phyloP scores from a whole-genome alignment of 371 early-diverging fungal genomes.

The Mortierella sp. region DNA sequence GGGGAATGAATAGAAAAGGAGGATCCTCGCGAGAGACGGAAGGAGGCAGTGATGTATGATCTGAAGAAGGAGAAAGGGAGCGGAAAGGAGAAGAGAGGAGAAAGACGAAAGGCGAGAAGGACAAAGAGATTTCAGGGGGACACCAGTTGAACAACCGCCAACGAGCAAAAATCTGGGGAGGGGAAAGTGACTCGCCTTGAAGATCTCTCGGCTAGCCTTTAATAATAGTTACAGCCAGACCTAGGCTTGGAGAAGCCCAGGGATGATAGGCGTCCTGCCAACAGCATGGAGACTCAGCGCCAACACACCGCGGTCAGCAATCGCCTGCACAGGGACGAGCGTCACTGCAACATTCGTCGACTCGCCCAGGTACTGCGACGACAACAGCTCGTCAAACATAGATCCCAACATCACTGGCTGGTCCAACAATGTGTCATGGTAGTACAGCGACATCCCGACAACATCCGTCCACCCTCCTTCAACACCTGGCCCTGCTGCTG shows the following conservation, averaged over 20 bases:
- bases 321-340: constrained; percentile 47
- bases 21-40: background rate
- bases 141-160: background rate
- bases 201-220: background rate
- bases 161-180: background rate
- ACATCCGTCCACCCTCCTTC: constrained; percentile 39
- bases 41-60: background rate
- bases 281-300: constrained; percentile 47
- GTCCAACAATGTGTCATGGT: constrained; percentile 23
- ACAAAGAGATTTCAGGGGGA: background rate
- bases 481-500: constrained; percentile 37
- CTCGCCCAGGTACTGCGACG: constrained; percentile 2
- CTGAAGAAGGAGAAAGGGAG: background rate
- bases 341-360: constrained; percentile 36
- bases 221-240: background rate
- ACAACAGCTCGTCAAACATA: constrained; percentile 24
- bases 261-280: constrained; percentile 39
- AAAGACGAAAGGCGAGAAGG: background rate
- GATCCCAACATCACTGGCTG: background rate
- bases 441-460: constrained; percentile 43
- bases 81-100: background rate
- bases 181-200: background rate
- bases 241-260: constrained; percentile 31
- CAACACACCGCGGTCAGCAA: constrained; percentile 32
- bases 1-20: background rate